Conservation (phyloP, 345 rosid genomes). For the Syzygium aqueum region DNA sequence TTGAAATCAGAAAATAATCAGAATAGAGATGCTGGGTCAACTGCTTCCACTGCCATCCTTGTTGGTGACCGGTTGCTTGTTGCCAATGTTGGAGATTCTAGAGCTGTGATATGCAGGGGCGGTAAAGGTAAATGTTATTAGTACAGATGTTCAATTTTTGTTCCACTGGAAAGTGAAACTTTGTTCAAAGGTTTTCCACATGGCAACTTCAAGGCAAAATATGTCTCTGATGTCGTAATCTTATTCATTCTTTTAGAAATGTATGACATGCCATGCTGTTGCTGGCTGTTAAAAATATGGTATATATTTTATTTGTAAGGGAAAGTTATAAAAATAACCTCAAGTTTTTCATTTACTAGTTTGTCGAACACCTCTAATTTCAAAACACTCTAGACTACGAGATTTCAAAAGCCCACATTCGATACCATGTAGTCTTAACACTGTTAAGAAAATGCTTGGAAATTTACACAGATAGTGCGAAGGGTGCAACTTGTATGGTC, state of each 20-base stretch:
- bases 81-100: neutral
- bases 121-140: slow-evolving; percentile 58
- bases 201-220: neutral
- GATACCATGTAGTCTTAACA: neutral
- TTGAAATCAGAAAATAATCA: slow-evolving; percentile 86
- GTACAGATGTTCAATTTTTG: neutral
- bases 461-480: neutral
- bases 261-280: neutral
- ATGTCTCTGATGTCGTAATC: neutral
- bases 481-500: neutral
- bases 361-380: neutral
- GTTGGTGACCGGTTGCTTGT: slow-evolving; percentile 4
- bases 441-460: neutral
- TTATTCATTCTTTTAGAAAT: neutral
- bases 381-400: neutral
- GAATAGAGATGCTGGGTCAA: slow-evolving; percentile 98
- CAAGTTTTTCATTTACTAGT: neutral
- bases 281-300: neutral
- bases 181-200: neutral
- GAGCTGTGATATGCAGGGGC: neutral
- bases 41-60: slow-evolving; percentile 94
- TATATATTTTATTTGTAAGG: neutral
- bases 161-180: neutral
- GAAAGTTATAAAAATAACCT: no score
- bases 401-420: neutral